phyloP scores from a whole-genome alignment of 2,329 filamentous ascomycete genomes.

The Thermomyces lanuginosus region DNA sequence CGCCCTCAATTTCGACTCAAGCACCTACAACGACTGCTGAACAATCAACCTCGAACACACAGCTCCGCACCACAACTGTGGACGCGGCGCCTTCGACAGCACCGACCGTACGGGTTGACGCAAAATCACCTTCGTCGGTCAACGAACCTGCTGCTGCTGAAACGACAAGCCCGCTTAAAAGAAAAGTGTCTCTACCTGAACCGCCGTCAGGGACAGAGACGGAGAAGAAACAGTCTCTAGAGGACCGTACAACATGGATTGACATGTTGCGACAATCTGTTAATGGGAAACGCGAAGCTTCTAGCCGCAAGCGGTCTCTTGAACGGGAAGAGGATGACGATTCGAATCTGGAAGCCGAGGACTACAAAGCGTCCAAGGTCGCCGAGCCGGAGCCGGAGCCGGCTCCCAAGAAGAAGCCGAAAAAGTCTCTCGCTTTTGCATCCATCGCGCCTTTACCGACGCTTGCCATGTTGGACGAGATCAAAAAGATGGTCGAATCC shows the following conservation, averaged over 20 bases:
- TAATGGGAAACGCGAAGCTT: constrained; percentile 11
- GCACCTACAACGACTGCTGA: too few species aligned
- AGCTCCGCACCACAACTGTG: too few species aligned
- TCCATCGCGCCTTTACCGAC: constrained; percentile 17
- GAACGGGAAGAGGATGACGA: constrained; percentile 10
- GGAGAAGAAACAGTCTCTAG: constrained; percentile 3
- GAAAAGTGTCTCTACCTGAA: too few species aligned
- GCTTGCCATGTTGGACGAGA: constrained; percentile 20
- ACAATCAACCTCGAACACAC: too few species aligned
- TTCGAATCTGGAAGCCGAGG: constrained; percentile 1
- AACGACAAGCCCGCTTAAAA: too few species aligned
- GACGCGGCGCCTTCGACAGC: too few species aligned
- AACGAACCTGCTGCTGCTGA: too few species aligned
- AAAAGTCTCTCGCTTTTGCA: constrained; percentile 16
- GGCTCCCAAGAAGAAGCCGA: constrained; percentile 6
- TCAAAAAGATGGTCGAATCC: constrained; percentile 12
- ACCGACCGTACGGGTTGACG: too few species aligned
- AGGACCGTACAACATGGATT: constrained; percentile 7
- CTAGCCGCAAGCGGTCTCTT: constrained; percentile 15
- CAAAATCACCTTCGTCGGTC: too few species aligned
- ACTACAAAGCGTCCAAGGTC: background rate
- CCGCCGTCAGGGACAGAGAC: too few species aligned
- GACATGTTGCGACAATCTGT: constrained; percentile 10
- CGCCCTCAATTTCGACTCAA: too few species aligned
- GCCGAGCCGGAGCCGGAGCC: constrained; percentile 3